Conservation (phyloP, 2,329 filamentous ascomycete genomes). For the Diaporthe citri region DNA sequence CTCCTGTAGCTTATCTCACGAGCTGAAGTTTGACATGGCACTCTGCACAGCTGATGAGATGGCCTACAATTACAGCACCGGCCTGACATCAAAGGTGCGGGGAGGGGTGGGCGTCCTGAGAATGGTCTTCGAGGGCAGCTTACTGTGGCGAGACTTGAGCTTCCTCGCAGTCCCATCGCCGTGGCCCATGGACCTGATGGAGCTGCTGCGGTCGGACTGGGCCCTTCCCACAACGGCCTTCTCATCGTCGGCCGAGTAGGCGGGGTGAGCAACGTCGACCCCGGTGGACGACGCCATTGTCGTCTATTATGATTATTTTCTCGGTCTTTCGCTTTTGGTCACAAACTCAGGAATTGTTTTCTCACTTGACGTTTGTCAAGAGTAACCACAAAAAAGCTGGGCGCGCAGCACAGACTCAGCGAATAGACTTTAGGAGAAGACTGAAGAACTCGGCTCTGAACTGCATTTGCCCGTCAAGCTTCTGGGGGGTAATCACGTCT, state of each 20-base stretch:
- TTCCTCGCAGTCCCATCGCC: conserved; percentile 62
- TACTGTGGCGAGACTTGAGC: conserved; percentile 60
- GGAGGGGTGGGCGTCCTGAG: no score
- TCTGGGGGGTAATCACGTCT: not conserved
- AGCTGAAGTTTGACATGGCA: not conserved
- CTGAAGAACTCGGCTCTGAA: conserved; percentile 48
- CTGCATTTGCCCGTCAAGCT: conserved; percentile 42
- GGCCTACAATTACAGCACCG: not conserved
- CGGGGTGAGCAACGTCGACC: conserved; percentile 29
- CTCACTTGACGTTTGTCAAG: not conserved
- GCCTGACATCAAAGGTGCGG: not conserved
- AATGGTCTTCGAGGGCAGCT: not conserved
- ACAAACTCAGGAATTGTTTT: not conserved
- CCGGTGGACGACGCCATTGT: conserved; percentile 38
- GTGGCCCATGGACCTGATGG: conserved; percentile 30
- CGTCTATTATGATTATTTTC: not conserved
- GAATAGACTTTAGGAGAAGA: conserved; percentile 47
- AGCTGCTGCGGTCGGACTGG: conserved; percentile 30
- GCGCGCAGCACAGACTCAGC: not conserved
- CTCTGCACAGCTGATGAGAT: not conserved
- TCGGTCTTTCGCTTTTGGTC: not conserved
- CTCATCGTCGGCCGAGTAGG: conserved; percentile 32
- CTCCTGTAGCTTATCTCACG: not conserved
- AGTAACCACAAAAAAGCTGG: not conserved
- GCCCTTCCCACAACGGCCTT: conserved; percentile 36